Conservation (phyloP, 139 green algal genomes). For the Parachlorella kessleri region DNA sequence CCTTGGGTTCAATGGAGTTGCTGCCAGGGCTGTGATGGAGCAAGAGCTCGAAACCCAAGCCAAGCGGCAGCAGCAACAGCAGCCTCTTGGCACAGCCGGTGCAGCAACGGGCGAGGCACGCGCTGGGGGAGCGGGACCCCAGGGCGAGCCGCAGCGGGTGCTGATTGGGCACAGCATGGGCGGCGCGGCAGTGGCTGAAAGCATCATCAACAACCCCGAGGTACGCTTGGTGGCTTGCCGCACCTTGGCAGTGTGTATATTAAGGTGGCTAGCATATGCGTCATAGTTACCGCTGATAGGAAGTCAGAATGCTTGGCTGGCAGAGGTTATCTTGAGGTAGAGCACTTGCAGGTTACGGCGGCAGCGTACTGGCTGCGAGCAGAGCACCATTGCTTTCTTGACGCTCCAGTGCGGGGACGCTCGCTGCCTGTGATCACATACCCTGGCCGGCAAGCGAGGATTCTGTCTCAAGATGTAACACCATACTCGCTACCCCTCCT, state of each 20-base stretch:
- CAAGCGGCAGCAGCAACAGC: conserved; percentile 3
- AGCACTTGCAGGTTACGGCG: too few relatives aligned
- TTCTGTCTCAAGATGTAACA: too few relatives aligned
- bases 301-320: too few relatives aligned
- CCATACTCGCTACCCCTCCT: not conserved
- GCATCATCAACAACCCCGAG: conserved; percentile 47
- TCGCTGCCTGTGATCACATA: too few relatives aligned
- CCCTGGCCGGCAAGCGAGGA: too few relatives aligned
- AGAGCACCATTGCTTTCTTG: too few relatives aligned
- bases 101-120: conserved; percentile 12
- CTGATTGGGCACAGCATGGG: conserved; percentile 84
- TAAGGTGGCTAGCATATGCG: too few relatives aligned
- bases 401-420: too few relatives aligned
- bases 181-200: conserved; percentile 61
- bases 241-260: too few relatives aligned
- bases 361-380: too few relatives aligned
- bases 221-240: conserved; percentile 21
- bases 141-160: conserved; percentile 41
- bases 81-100: not conserved
- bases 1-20: conserved; percentile 69
- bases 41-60: conserved; percentile 49
- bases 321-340: too few relatives aligned
- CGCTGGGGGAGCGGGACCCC: not conserved
- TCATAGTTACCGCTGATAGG: too few relatives aligned
- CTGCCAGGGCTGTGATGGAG: conserved; percentile 58